phyloP scores from a whole-genome alignment of 805 yeast genomes.

The Candida quercuum region DNA sequence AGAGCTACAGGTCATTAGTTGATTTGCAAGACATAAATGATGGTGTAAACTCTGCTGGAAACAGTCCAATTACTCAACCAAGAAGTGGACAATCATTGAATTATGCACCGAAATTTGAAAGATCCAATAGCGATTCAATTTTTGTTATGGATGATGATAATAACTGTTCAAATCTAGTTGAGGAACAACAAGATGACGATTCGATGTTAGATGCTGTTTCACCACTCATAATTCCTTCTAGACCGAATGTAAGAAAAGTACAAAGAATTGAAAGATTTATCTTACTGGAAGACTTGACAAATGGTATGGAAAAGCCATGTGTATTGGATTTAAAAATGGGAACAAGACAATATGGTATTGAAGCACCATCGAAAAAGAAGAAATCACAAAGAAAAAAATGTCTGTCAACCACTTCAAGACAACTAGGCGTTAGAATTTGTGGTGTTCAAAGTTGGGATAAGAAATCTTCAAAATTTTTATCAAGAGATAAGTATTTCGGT shows the following conservation, averaged over 20 bases:
- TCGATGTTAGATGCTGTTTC: slow-evolving; percentile 14
- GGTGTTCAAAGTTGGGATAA: slow-evolving; percentile 86
- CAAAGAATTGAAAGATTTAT: slow-evolving; percentile 77
- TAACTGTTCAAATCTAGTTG: no score
- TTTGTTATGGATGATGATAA: slow-evolving; percentile 42
- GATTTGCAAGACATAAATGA: slow-evolving; percentile 16
- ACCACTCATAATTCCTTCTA: slow-evolving; percentile 18
- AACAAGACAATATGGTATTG: slow-evolving; percentile 96
- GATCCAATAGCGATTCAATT: slow-evolving; percentile 29
- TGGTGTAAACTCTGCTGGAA: slow-evolving; percentile 1
- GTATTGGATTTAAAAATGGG: slow-evolving; percentile 97
- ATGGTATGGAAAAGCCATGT: slow-evolving; percentile 78
- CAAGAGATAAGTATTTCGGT: slow-evolving; percentile 90
- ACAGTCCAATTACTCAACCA: neutral
- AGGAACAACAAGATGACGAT: slow-evolving; percentile 9
- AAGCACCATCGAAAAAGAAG: slow-evolving; percentile 68
- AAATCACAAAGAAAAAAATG: slow-evolving; percentile 81
- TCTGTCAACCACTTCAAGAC: slow-evolving; percentile 68
- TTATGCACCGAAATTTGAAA: slow-evolving; percentile 3
- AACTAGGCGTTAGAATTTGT: slow-evolving; percentile 87
- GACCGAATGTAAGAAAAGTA: slow-evolving; percentile 28
- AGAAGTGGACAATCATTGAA: slow-evolving; percentile 1
- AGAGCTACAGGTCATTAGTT: slow-evolving; percentile 20
- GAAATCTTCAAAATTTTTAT: slow-evolving; percentile 41
- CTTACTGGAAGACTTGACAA: slow-evolving; percentile 83